Evolutionary conservation across 2,329 filamentous ascomycete species (phyloP).

Genomic region (Amauroascus niger): DNA sequence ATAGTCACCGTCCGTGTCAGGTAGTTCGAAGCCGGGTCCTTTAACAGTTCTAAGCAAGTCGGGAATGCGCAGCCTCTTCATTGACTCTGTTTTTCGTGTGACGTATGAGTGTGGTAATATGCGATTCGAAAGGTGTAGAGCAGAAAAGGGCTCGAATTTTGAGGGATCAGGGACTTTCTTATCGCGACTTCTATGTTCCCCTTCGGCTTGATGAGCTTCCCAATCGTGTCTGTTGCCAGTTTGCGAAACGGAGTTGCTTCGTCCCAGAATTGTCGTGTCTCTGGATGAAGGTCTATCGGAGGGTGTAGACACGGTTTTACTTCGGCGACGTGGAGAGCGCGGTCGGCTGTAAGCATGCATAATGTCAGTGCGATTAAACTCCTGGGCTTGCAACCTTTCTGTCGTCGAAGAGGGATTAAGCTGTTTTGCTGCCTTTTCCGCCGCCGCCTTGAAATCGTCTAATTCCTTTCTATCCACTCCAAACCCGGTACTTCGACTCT

Average conservation of each 20-base stretch:
- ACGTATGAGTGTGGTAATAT: constrained; percentile 73
- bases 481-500: constrained; percentile 37
- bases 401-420: constrained; percentile 29
- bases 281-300: constrained; percentile 15
- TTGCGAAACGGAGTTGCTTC: background rate
- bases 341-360: constrained; percentile 28
- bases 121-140: constrained; percentile 70
- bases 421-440: constrained; percentile 24
- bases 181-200: background rate
- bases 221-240: too few relatives aligned
- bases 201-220: background rate
- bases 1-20: constrained; percentile 77
- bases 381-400: constrained; percentile 40
- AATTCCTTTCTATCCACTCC: constrained; percentile 36
- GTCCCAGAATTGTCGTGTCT: background rate
- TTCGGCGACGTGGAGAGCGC: constrained; percentile 26
- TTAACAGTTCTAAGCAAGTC: constrained; percentile 74
- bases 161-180: constrained; percentile 42
- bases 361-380: constrained; percentile 57
- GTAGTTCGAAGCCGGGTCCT: constrained; percentile 67
- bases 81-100: constrained; percentile 65
- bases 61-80: constrained; percentile 67
- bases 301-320: constrained; percentile 27
- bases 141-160: constrained; percentile 77
- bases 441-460: constrained; percentile 34